A percentile compares a stretch with the other conserved stretches of the same genome.
These are phyloP conservation scores for Trichoderma polysporum DNA, from an alignment of 2,329 filamentous ascomycete genomes.

Conservation along the genomic window DNA sequence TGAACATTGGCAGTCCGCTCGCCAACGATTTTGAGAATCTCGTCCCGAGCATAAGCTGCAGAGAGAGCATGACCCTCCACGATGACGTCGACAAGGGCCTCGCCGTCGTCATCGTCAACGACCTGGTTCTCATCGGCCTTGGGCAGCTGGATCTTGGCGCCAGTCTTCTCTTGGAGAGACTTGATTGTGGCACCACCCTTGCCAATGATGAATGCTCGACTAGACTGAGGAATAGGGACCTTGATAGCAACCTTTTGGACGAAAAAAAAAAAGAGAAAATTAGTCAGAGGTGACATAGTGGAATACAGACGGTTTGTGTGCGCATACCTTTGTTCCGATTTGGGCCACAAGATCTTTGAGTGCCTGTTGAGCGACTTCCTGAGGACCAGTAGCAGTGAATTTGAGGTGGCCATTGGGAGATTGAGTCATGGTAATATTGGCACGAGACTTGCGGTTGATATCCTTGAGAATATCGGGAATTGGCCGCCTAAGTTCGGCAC, in stretches of 20 bases:
- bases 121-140: conserved; percentile 66
- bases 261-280: background rate
- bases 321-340: conserved; percentile 76
- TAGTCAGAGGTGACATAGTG: background rate
- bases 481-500: conserved; percentile 77
- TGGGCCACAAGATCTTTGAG: conserved; percentile 86
- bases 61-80: conserved; percentile 91
- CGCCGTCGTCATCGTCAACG: conserved; percentile 66
- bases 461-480: conserved; percentile 83
- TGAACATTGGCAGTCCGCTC: conserved; percentile 82
- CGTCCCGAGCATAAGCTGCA: conserved; percentile 76
- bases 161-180: conserved; percentile 82
- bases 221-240: conserved; percentile 78
- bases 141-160: conserved; percentile 86
- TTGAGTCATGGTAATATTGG: conserved; percentile 74
- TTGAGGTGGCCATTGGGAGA: conserved; percentile 71
- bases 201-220: conserved; percentile 88
- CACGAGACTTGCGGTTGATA: conserved; percentile 88
- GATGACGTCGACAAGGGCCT: conserved; percentile 77
- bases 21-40: conserved; percentile 83
- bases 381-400: conserved; percentile 83
- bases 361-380: conserved; percentile 80
- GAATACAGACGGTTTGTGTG: background rate
- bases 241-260: conserved; percentile 58
- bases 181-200: conserved; percentile 88